phyloP scores from a whole-genome alignment of 2,329 filamentous ascomycete species.

The Aureobasidium sp. region DNA sequence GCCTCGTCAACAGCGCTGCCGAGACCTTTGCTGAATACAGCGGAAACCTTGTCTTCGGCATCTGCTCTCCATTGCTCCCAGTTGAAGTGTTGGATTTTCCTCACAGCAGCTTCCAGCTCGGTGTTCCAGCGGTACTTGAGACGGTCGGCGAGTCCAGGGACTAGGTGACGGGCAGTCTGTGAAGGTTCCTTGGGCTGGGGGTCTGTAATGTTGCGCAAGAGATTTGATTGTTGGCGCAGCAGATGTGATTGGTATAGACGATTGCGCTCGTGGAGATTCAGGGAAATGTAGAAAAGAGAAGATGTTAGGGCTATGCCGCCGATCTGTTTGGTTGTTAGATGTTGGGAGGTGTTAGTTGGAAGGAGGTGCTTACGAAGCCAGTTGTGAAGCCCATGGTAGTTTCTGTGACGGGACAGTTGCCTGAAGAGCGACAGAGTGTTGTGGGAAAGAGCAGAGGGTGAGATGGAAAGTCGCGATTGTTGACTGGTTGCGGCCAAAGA shows the following conservation, averaged over 20 bases:
- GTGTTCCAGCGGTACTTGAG: conserved; percentile 45
- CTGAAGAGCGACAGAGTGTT: not conserved
- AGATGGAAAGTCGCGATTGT: not conserved
- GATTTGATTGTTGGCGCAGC: conserved; percentile 37
- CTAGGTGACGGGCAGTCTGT: conserved; percentile 31
- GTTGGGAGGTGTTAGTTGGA: not conserved
- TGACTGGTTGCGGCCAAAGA: not conserved
- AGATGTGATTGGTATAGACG: conserved; percentile 38
- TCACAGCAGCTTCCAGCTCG: conserved; percentile 36
- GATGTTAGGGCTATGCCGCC: conserved; percentile 44
- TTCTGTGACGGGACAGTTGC: not conserved
- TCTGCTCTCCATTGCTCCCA: conserved; percentile 35
- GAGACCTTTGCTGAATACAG: not conserved
- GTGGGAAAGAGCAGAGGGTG: not conserved
- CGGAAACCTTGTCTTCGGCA: conserved; percentile 32
- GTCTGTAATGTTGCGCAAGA: conserved; percentile 37
- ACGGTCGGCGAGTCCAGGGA: conserved; percentile 36
- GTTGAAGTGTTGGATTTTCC: conserved; percentile 36
- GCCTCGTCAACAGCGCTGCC: not conserved
- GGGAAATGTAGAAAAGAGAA: conserved; percentile 32
- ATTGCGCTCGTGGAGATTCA: conserved; percentile 38
- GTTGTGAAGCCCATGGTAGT: conserved; percentile 43
- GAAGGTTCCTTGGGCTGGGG: conserved; percentile 34
- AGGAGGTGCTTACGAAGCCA: conserved; percentile 36
- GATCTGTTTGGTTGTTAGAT: conserved; percentile 28